Base-by-base conservation (phyloP, 345 rosid genomes). In the Erysimum cheiranthoides region DNA sequence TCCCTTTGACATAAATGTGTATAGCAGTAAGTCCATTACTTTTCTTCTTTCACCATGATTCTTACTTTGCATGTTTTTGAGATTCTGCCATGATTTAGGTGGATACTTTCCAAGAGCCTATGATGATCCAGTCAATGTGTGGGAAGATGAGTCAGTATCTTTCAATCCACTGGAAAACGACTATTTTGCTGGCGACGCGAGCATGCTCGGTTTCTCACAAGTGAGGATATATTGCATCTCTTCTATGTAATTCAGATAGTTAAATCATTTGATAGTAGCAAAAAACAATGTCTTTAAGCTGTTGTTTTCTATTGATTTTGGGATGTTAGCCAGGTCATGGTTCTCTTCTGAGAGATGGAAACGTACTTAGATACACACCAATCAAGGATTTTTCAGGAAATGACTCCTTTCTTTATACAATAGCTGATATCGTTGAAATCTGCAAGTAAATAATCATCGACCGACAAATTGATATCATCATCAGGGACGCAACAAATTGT, bases 131-230 rank as follows among this genome's bases (percentile, higher is more conserved):
- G 72, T 86, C 39, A 80, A 79, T 14, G 89, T 89, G 6, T 86
- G 89, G 93, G 99, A 95, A 85, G 96, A 95, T 39, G 97, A 95
- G 71, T 95, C 99, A 2, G 67, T 88, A 52, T 87, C 90, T 42
- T 86, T 92, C 57, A 85, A 92, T 78, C 82, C 82, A 46, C 64
- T 95, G 49, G 88, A 70, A 49, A 95, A 95, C 47, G 99, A 95
- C 85, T 90, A 86, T 79, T 85, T 82, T 40, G 89, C 92, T 16
- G 90, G 92, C 57, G 83, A 84, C 51, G 86, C 90, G 36, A 92
- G 86, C 42, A 79, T 92, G 65, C 53, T 87, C 40, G 78, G 84
- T 39, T 90, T 81, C 80, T 82, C 91, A 25, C 90, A 85, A 61
- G 98, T 94, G 80, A 80, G 90, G 18, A 73, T n/a, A 68, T 6